A percentile compares a stretch with the other conserved stretches of the same genome.
Conservation (phyloP, 192 early-diverging fungal species). For the Backusella tuberculispora region DNA sequence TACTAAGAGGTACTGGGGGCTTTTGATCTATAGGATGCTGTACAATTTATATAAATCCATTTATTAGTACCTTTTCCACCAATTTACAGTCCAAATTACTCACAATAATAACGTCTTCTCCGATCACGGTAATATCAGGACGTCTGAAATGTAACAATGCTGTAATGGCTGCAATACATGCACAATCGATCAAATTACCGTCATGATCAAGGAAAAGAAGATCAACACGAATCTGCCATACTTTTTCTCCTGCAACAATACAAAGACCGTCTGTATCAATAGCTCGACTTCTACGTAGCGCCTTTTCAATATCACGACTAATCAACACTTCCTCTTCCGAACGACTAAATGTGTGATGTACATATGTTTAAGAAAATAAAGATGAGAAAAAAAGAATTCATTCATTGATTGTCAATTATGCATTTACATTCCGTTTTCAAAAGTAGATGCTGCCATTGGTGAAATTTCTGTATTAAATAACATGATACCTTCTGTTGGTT, state of each 20-base stretch:
- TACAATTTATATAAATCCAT: background rate
- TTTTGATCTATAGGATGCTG: slow-evolving; percentile 86
- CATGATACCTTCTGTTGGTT: slow-evolving; percentile 87
- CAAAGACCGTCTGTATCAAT: slow-evolving; percentile 97
- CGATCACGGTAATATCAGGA: slow-evolving; percentile 95
- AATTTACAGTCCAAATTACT: slow-evolving; percentile 32
- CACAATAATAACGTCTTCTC: slow-evolving; percentile 87
- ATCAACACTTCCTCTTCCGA: slow-evolving; percentile 87
- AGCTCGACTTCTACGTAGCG: slow-evolving; percentile 79
- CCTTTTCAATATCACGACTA: slow-evolving; percentile 86
- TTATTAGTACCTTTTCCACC: background rate
- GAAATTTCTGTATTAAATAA: slow-evolving; percentile 88
- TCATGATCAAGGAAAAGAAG: slow-evolving; percentile 92
- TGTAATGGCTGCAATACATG: slow-evolving; percentile 87
- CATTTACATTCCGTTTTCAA: slow-evolving; percentile 68
- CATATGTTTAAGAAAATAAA: background rate
- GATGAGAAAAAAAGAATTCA: background rate
- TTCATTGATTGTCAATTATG: background rate
- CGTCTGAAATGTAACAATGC: slow-evolving; percentile 90
- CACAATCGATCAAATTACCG: slow-evolving; percentile 93
- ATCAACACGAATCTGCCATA: slow-evolving; percentile 92
- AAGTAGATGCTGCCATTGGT: slow-evolving; percentile 79
- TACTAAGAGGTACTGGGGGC: slow-evolving; percentile 90
- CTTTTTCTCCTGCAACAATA: slow-evolving; percentile 94
- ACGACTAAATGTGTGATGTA: slow-evolving; percentile 45